Evolutionary conservation across 371 early-diverging fungal genomes (phyloP).

Genomic region (Apophysomyces variabilis): DNA sequence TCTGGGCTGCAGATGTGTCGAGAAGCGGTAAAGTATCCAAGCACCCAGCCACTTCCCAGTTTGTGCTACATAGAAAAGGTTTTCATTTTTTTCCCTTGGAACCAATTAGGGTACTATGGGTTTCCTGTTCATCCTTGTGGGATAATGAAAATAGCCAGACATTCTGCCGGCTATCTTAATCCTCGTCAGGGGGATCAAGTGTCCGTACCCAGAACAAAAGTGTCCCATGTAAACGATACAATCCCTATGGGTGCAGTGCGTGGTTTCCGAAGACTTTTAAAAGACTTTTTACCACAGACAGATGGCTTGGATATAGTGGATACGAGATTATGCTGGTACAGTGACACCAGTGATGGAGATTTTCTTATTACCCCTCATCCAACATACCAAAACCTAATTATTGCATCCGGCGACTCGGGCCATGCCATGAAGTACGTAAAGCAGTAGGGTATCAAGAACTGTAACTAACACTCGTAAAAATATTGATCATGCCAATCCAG

Average conservation of each 20-base stretch:
- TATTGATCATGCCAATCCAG: conserved; percentile 11
- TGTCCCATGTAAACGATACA: conserved; percentile 23
- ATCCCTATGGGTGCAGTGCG: conserved; percentile 28
- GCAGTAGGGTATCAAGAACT: background rate
- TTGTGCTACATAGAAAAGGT: too few species aligned
- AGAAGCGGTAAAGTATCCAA: conserved; percentile 30
- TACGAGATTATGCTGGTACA: conserved; percentile 32
- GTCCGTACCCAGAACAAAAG: conserved; percentile 31
- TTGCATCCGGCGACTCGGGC: conserved; percentile 46
- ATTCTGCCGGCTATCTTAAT: conserved; percentile 20
- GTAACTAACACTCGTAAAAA: background rate
- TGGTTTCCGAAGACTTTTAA: conserved; percentile 22
- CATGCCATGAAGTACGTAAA: conserved; percentile 43
- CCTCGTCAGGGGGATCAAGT: conserved; percentile 19
- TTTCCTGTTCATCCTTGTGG: conserved; percentile 23
- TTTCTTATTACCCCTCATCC: conserved; percentile 46
- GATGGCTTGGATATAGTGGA: conserved; percentile 17
- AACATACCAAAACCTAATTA: conserved; percentile 31
- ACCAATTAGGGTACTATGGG: conserved; percentile 19
- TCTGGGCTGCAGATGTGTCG: conserved; percentile 59
- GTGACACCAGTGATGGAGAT: conserved; percentile 44
- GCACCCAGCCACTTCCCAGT: too few species aligned
- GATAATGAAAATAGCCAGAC: conserved; percentile 22
- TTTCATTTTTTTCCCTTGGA: too few species aligned
- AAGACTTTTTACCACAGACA: conserved; percentile 26